These are phyloP conservation scores for Danielozyma ontarioensis DNA, from an alignment of 805 yeast genomes.

Conservation along the genomic window DNA sequence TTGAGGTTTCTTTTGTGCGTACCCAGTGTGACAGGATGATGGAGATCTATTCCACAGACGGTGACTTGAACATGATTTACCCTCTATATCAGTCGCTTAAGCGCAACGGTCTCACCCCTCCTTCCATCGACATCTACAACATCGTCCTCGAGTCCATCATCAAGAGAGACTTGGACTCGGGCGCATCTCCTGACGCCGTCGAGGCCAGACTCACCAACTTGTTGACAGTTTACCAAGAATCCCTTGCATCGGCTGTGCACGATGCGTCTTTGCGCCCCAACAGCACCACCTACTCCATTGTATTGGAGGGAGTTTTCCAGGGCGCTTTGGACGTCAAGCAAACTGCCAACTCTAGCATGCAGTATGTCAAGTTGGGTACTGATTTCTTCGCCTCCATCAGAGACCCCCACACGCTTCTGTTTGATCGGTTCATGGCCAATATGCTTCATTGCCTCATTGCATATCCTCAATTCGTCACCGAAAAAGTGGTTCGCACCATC, in stretches of 20 bases:
- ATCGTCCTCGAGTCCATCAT: constrained; percentile 52
- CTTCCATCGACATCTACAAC: constrained; percentile 49
- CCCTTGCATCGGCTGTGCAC: constrained; percentile 26
- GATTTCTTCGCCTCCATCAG: constrained; percentile 1
- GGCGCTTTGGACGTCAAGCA: constrained; percentile 37
- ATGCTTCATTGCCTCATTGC: not conserved
- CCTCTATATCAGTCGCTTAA: constrained; percentile 38
- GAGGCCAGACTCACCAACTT: constrained; percentile 60
- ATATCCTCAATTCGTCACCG: not conserved
- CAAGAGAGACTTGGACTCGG: constrained; percentile 40
- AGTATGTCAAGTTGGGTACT: constrained; percentile 15
- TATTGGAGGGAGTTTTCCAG: constrained; percentile 45
- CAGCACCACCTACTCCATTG: constrained; percentile 44
- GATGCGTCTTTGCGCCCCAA: constrained; percentile 44
- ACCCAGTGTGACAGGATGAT: constrained; percentile 17
- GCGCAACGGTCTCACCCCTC: constrained; percentile 36
- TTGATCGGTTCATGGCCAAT: not conserved
- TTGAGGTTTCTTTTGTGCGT: constrained; percentile 13
- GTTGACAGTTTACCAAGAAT: constrained; percentile 63
- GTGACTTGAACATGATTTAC: constrained; percentile 26
- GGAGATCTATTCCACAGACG: constrained; percentile 10
- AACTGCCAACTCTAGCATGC: not conserved
- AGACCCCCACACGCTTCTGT: not conserved
- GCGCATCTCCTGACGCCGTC: constrained; percentile 27
- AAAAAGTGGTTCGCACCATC: not conserved